Evolutionary conservation across 2,329 filamentous ascomycete species (phyloP).

Genomic region (Paramyrothecium sp.): DNA sequence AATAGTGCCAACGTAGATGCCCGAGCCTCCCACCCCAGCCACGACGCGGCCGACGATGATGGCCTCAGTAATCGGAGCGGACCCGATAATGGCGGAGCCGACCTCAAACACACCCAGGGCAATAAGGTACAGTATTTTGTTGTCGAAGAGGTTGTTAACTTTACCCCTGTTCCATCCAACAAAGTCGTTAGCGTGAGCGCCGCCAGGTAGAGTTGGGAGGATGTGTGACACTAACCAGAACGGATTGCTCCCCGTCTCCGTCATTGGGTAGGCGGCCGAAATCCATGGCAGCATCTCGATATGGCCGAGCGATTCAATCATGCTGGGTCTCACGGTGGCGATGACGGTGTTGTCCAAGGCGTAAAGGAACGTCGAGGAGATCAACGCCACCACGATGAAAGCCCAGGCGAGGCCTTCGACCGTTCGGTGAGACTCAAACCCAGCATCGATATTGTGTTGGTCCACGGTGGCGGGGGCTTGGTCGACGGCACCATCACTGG

Average conservation of each 20-base stretch:
- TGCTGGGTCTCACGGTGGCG: not conserved
- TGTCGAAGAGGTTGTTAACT: not conserved
- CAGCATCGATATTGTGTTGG: not conserved
- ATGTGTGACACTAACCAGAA: not conserved
- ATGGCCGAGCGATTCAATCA: not conserved
- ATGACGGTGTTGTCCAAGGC: not conserved
- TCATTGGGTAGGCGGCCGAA: not conserved
- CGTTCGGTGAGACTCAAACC: not conserved
- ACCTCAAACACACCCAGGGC: not conserved
- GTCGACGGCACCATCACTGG: not conserved
- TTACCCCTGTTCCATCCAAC: not conserved
- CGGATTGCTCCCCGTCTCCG: not conserved
- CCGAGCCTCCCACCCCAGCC: constrained; percentile 37
- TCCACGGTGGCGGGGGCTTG: not conserved
- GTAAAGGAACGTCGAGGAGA: not conserved
- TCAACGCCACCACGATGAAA: not conserved
- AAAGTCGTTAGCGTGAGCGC: not conserved
- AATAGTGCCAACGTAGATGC: constrained; percentile 20
- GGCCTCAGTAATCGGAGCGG: constrained; percentile 35
- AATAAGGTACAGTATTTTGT: not conserved
- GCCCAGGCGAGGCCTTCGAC: not conserved
- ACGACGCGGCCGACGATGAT: constrained; percentile 43
- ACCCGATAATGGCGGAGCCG: constrained; percentile 34
- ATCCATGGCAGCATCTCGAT: not conserved
- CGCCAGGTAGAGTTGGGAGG: not conserved